Base-by-base conservation (phyloP, 441 rosid species). In the Erysimum cheiri region DNA sequence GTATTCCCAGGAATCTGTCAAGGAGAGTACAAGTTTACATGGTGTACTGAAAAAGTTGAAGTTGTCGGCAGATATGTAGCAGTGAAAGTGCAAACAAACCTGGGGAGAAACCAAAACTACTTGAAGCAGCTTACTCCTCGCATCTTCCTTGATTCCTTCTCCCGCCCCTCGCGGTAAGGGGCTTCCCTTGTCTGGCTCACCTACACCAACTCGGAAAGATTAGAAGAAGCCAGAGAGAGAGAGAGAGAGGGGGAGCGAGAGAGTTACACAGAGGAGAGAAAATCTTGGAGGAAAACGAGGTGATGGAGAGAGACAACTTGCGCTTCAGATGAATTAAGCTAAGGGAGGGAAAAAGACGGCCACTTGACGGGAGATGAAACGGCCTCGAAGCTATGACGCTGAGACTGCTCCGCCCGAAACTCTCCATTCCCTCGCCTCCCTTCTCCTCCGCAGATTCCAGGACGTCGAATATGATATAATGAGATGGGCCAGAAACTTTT, bases 31-130 rank as follows among this genome's bases (percentile, higher is more conserved):
- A 75, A 77, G 77, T 62, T 78, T 69, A 74, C 71, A 64, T 68
- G 55, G 17, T 47, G 14, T 3, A 49, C 29, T 6, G 37, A 52
- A 17, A 8, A 15, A 64, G 26, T 19, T 44, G 48, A 47, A 48
- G 40, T 32, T 14, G 57, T 26, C 57, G 1, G 10, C 8, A 41
- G 47, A 41, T 41, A 41, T 41, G 47, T 41, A n/a, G 19, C 47
- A 44, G 19, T 36, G 9, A n/a, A 9, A 11, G 11, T 29, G 17
- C 50, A 24, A 62, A 88, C 97, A n/a, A n/a, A n/a, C n/a, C 93
- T 89, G 98, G 40, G 97, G 97, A 82, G 97, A 93, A 22, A 91
- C 97, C 66, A 93, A 78, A 36, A 93, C 98, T 53, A 89, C 93
- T 83, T 91, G 97, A 67, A 91, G 93, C 69, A 89, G 71, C 85